A percentile compares a stretch with the other conserved stretches of the same genome.
Evolutionary conservation across 306 rosid genomes (phyloP).

Genomic region (Morella rubra): DNA sequence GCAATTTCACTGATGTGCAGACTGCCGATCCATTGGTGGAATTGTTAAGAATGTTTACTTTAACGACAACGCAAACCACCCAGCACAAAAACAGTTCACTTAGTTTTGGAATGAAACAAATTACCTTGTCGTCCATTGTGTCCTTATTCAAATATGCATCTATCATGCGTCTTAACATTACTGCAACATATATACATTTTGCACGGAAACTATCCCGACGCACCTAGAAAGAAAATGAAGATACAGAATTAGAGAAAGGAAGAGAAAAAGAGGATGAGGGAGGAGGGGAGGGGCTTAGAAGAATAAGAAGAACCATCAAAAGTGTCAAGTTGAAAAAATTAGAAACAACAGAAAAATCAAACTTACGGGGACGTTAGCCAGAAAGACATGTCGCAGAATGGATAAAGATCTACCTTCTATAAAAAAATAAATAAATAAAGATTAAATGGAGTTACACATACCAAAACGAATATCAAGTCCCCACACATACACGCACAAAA

Average conservation of each 20-base stretch:
- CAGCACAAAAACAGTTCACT: not conserved
- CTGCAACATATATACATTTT: constrained; percentile 88
- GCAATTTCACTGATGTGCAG: not conserved
- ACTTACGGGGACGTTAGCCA: constrained; percentile 82
- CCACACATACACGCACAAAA: not conserved
- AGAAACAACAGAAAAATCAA: constrained; percentile 28
- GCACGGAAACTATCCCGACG: constrained; percentile 58
- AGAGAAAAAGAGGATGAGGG: not conserved
- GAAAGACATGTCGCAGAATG: constrained; percentile 66
- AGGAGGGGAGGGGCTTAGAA: not conserved
- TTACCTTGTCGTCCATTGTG: constrained; percentile 96
- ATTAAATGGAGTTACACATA: constrained; percentile 7
- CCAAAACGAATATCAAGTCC: not conserved
- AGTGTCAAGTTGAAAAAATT: constrained; percentile 5
- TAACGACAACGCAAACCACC: not conserved
- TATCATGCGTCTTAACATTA: constrained; percentile 88
- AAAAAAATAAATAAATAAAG: constrained; percentile 4
- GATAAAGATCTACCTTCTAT: constrained; percentile 55
- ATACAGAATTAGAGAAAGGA: constrained; percentile 18
- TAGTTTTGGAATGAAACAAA: constrained; percentile 9
- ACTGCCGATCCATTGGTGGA: not conserved
- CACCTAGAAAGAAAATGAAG: constrained; percentile 45
- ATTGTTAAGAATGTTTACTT: not conserved
- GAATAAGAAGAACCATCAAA: constrained; percentile 15
- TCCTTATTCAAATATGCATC: constrained; percentile 89